Evolutionary conservation across 495 filamentous ascomycete genomes (phyloP), one percentile per base, ranked within the genome.

Genomic region (Clavariopsis aquatica): DNA sequence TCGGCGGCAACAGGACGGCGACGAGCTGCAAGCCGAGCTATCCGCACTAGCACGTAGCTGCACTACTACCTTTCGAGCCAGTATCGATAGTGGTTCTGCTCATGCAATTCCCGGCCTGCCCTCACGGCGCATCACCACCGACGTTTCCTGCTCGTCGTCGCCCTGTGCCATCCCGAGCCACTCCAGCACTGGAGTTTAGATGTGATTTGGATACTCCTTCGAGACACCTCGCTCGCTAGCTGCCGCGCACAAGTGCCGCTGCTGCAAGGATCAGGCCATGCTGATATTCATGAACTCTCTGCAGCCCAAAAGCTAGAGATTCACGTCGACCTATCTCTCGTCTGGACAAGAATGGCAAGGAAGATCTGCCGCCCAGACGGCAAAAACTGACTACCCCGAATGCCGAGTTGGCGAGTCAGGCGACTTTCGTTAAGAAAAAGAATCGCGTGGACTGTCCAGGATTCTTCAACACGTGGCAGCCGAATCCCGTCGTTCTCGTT

Each of bases 381-480:
- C 36, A 55, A 47, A 53, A 47, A 24, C 51, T 45, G 34, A 19
- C 51, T 53, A 53, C 9, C 59, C 49, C 3, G 31, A 43, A 17
- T 43, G 38, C 38, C 38, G 38, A 43, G 38, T 13, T 49, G 27
- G 31, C 51, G 57, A 66, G 64, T 61, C 64, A 60, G 49, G 56
- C 51, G 49, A 28, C 47, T 19, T 59, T 27, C 54, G 55, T 64
- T 29, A 57, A 57, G 43, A 53, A 23, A 59, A n/a, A n/a, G n/a
- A n/a, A 60, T 58, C 62, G 62, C 62, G 62, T 61, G 64, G 57
- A 41, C 3, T 5, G n/a, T 23, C 64, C 36, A 60, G 52, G 60
- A 63, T 47, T 10, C 27, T 34, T 34, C 31, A 27, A 60, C 64
- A 66, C 64, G 64, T 66, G 64, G 64, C 64, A 60, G 64, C 64